These are phyloP conservation scores for Areca catechu DNA, from an alignment of 176 grass and related monocot species.

Conservation along the genomic window DNA sequence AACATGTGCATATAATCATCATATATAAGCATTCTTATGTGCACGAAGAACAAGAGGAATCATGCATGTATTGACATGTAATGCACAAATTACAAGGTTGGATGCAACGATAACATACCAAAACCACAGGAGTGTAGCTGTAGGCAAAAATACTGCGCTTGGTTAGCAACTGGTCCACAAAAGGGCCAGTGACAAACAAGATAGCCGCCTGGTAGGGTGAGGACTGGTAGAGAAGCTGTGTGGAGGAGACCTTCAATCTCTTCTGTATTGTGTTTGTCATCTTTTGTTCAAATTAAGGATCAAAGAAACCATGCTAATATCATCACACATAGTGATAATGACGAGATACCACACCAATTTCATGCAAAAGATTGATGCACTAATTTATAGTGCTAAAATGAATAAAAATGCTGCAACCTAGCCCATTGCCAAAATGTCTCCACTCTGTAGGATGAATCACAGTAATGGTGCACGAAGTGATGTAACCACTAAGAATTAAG, in stretches of 20 bases:
- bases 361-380: no score
- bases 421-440: not conserved
- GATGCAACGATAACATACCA: conserved; percentile 29
- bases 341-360: no score
- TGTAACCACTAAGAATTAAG: no score
- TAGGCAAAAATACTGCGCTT: conserved; percentile 58
- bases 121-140: conserved; percentile 52
- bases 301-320: conserved; percentile 17
- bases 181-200: conserved; percentile 60
- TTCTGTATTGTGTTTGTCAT: conserved; percentile 93
- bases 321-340: not conserved
- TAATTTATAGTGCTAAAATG: no score
- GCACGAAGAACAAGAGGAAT: no score
- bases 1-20: no score
- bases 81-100: no score
- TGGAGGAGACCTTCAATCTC: conserved; percentile 77
- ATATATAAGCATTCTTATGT: no score
- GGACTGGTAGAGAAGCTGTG: conserved; percentile 89
- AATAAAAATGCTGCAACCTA: conserved; percentile 60
- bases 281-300: conserved; percentile 40
- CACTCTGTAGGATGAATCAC: no score
- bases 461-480: no score
- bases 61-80: no score
- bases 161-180: conserved; percentile 71
- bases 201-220: conserved; percentile 74